Base-by-base conservation (phyloP, 345 rosid genomes). In the Hypericum perforatum region DNA sequence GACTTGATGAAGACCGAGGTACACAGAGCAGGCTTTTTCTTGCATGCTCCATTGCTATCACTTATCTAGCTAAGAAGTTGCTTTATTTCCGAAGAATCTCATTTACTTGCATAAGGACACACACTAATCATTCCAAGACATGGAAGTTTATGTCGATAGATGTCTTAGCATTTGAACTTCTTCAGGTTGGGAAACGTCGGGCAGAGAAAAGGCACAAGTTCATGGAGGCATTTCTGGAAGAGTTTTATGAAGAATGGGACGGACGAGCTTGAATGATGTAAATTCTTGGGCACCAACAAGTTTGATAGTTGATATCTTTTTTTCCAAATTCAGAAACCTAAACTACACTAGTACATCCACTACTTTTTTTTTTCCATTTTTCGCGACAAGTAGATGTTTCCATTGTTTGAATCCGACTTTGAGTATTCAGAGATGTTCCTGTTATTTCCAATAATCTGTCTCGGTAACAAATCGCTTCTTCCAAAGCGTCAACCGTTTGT, bases 1-100 rank as follows among this genome's bases (percentile, higher is more conserved):
- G 75, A 64, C 49, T 60, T 84, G 69, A 86, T 82, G 90, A 86
- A 86, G 77, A 84, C 91, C 12, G 56, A 84, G 86, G 95, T 83
- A 60, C 49, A 40, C 32, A 22, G 32, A 22, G 32, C 32, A 22
- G 32, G 32, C 32, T 4, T 22, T 22, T 22, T 1, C 32, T 22
- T 22, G 4, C 32, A 22, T 22, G 32, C 32, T 22, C 32, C 32
- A 22, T 1, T 22, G 32, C 32, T 22, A 22, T 22, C 32, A 4
- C 4, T 22, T 4, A 22, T 22, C 1, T 22, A 22, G 32, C 32
- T 22, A 22, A 1, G 32, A 22, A 22, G 32, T 22, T 22, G 4
- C 32, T 22, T 22, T 22, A n/a, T 22, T 22, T 22, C 4, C 32
- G 32, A 22, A 22, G 2, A 22, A 22, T 22, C 32, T 22, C 32